A percentile compares a stretch with the other conserved stretches of the same genome.
Evolutionary conservation across 371 early-diverging fungal species (phyloP).

Genomic region (Chytridium lagenaria): DNA sequence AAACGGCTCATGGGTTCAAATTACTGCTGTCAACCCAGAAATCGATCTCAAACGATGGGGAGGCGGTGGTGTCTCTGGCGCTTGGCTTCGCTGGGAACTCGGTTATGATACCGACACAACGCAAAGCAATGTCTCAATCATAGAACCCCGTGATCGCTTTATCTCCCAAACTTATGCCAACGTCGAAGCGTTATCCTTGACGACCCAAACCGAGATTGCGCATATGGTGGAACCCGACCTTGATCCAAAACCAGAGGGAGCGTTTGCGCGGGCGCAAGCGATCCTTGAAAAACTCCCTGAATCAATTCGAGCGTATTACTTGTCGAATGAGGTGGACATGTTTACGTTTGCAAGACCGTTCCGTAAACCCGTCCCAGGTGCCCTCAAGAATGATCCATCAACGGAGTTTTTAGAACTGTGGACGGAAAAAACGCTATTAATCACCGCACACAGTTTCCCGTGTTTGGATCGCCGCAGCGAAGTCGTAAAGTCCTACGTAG

Average conservation of each 20-base stretch:
- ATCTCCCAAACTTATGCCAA: neutral
- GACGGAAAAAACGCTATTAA: constrained; percentile 74
- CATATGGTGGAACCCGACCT: constrained; percentile 50
- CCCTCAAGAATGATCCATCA: constrained; percentile 39
- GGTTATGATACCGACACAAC: constrained; percentile 4
- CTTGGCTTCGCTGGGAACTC: constrained; percentile 35
- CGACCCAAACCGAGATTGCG: neutral
- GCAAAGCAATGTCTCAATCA: neutral
- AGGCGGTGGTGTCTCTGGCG: constrained; percentile 26
- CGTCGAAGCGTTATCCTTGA: neutral
- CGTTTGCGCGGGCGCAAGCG: constrained; percentile 20
- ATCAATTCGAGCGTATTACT: constrained; percentile 59
- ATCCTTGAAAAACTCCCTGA: constrained; percentile 37
- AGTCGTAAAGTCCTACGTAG: constrained; percentile 56
- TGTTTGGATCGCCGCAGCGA: constrained; percentile 66
- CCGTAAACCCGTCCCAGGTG: constrained; percentile 12
- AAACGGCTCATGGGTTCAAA: constrained; percentile 71
- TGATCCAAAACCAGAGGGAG: constrained; percentile 37
- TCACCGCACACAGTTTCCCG: constrained; percentile 74
- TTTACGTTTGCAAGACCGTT: constrained; percentile 73
- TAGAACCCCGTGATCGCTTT: neutral
- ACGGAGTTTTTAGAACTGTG: constrained; percentile 77
- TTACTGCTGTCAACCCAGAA: constrained; percentile 73
- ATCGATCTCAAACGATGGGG: constrained; percentile 48
- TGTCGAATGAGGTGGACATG: constrained; percentile 65